phyloP scores from a whole-genome alignment of 495 filamentous ascomycete genomes.

The Evansstolkia leycettana region DNA sequence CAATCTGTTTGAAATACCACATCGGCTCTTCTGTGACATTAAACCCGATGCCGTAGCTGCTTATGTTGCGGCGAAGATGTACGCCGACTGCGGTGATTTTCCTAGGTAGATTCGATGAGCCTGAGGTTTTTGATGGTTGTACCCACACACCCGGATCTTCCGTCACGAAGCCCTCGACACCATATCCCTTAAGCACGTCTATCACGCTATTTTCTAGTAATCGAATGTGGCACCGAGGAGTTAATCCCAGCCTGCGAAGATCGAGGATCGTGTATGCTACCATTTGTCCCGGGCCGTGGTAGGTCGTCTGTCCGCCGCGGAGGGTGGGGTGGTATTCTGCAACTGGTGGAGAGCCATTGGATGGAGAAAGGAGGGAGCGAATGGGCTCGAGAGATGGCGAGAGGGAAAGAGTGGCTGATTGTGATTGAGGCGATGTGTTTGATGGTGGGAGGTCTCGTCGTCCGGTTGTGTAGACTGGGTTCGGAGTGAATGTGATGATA shows the following conservation, averaged over 20 bases:
- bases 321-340: conserved; percentile 58
- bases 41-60: conserved; percentile 74
- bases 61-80: conserved; percentile 72
- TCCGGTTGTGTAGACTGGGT: conserved; percentile 82
- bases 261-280: conserved; percentile 84
- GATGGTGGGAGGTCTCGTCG: conserved; percentile 62
- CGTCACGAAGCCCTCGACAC: conserved; percentile 47
- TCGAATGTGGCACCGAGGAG: conserved; percentile 55
- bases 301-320: conserved; percentile 85
- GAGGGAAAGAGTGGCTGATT: conserved; percentile 17
- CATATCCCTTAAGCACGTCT: conserved; percentile 39
- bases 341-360: conserved; percentile 21
- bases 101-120: conserved; percentile 12
- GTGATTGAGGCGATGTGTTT: conserved; percentile 23
- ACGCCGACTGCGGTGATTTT: conserved; percentile 90
- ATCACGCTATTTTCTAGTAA: conserved; percentile 68
- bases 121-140: conserved; percentile 3
- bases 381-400: conserved; percentile 28
- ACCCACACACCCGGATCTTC: conserved; percentile 86
- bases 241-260: conserved; percentile 42
- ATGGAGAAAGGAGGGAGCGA: conserved; percentile 18
- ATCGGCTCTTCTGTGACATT: conserved; percentile 58
- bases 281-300: conserved; percentile 88
- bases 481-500: conserved; percentile 72
- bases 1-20: conserved; percentile 66